Conservation (phyloP, 331 rosid genomes). For the Saraca asoca region DNA sequence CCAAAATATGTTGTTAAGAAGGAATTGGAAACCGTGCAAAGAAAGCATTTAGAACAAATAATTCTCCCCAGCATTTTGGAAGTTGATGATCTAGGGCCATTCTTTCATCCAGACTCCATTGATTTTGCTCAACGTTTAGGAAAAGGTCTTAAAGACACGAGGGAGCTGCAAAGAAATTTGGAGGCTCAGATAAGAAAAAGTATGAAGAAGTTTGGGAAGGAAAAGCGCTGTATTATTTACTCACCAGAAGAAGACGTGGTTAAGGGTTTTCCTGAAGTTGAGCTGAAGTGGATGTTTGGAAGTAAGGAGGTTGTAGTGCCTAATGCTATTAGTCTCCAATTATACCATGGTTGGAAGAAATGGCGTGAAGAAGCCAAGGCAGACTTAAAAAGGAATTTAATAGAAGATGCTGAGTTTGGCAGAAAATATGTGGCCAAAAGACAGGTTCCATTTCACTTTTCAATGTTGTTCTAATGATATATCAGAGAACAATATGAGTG, state of each 20-base stretch:
- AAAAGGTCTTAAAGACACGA: constrained; percentile 70
- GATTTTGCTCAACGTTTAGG: constrained; percentile 62
- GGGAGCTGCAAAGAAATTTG: constrained; percentile 63
- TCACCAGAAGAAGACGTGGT: constrained; percentile 78
- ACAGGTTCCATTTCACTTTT: constrained; percentile 56
- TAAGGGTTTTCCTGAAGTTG: constrained; percentile 87
- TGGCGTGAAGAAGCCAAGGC: constrained; percentile 90
- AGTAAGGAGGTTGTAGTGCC: constrained; percentile 82
- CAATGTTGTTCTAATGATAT: constrained; percentile 8
- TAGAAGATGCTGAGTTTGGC: constrained; percentile 69
- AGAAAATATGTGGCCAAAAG: constrained; percentile 65
- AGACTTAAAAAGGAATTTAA: constrained; percentile 61
- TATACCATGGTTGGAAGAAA: constrained; percentile 92
- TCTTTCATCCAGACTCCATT: constrained; percentile 57
- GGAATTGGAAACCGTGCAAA: constrained; percentile 76
- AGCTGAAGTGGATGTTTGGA: constrained; percentile 90
- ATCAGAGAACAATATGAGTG: constrained; percentile 14
- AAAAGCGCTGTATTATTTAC: constrained; percentile 54
- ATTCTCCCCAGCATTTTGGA: constrained; percentile 76
- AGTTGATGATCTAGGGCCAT: constrained; percentile 59
- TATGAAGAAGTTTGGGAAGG: constrained; percentile 70
- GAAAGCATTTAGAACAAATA: constrained; percentile 67
- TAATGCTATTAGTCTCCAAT: constrained; percentile 71
- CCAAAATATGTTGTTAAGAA: constrained; percentile 68
- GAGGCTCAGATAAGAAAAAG: constrained; percentile 66